Conservation (phyloP, 192 early-diverging fungal genomes). For the Radiomyces spectabilis region DNA sequence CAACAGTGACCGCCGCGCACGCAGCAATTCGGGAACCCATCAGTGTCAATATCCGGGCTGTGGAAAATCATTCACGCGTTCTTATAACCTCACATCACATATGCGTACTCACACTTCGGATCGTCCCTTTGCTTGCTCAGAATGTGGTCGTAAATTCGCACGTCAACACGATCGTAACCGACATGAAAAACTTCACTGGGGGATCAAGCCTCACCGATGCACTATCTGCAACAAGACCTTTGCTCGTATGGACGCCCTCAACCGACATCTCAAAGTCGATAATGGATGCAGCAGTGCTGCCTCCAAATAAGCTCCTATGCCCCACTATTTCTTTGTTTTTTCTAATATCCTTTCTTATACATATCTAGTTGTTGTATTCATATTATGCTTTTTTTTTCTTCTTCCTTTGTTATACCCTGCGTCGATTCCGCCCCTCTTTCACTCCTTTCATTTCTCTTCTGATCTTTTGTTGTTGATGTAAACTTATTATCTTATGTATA, state of each 20-base stretch:
- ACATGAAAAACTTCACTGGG: constrained; percentile 67
- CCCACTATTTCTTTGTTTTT: neutral
- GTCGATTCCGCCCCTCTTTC: neutral
- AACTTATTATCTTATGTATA: neutral
- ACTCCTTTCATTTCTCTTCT: neutral
- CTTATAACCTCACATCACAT: constrained; percentile 74
- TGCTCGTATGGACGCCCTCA: constrained; percentile 71
- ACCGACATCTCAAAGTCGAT: constrained; percentile 46
- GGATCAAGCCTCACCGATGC: constrained; percentile 65
- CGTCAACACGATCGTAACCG: constrained; percentile 89
- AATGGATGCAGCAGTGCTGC: constrained; percentile 14
- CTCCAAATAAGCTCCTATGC: neutral
- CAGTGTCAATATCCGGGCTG: constrained; percentile 38
- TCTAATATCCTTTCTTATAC: too few species aligned
- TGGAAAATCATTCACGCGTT: constrained; percentile 62
- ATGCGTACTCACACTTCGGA: constrained; percentile 67
- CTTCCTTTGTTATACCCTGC: neutral
- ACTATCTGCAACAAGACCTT: constrained; percentile 61
- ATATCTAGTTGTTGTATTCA: neutral
- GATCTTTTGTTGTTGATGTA: neutral
- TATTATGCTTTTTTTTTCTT: neutral
- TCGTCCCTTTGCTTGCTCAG: constrained; percentile 64
- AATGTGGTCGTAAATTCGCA: constrained; percentile 75
- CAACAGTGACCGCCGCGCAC: neutral
- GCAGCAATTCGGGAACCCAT: neutral